These are phyloP conservation scores for Nitzschia sp. DNA, from an alignment of 108 stramenopile genomes.

Conservation along the genomic window DNA sequence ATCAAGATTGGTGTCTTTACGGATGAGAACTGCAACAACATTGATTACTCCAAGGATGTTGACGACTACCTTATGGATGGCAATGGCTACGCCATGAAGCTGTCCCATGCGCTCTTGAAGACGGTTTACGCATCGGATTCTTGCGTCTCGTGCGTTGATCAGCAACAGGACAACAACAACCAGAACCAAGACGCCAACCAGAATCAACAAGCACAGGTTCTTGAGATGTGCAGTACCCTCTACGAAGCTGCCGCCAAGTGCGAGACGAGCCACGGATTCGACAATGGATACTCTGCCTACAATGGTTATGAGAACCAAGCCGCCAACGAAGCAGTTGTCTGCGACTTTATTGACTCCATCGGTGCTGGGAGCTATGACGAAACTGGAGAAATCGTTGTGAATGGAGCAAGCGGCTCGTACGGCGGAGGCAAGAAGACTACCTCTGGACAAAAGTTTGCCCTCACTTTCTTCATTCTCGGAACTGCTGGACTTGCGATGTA, in stretches of 20 bases:
- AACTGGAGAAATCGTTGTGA: slow-evolving; percentile 53
- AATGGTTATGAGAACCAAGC: slow-evolving; percentile 71
- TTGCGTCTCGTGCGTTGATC: slow-evolving; percentile 68
- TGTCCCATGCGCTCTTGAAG: slow-evolving; percentile 85
- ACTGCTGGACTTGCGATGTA: slow-evolving; percentile 81
- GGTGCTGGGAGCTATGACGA: slow-evolving; percentile 58
- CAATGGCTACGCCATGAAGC: slow-evolving; percentile 55
- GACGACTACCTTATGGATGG: slow-evolving; percentile 67
- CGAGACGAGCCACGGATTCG: slow-evolving; percentile 79
- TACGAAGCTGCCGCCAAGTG: slow-evolving; percentile 84
- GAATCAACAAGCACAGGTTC: slow-evolving; percentile 43
- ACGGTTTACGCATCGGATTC: slow-evolving; percentile 60
- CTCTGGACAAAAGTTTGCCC: slow-evolving; percentile 85
- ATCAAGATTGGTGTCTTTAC: slow-evolving; percentile 89
- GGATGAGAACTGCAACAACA: slow-evolving; percentile 67
- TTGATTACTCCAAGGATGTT: slow-evolving; percentile 62
- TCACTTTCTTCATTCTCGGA: slow-evolving; percentile 85
- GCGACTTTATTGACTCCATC: slow-evolving; percentile 62
- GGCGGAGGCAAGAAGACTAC: slow-evolving; percentile 51
- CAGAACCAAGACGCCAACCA: slow-evolving; percentile 42
- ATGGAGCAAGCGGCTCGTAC: slow-evolving; percentile 46
- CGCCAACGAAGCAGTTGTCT: slow-evolving; percentile 69
- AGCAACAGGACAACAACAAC: slow-evolving; percentile 29
- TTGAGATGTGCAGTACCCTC: slow-evolving; percentile 72
- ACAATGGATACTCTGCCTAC: slow-evolving; percentile 42